Evolutionary conservation across 2,329 filamentous ascomycete genomes (phyloP), one percentile per base, ranked within the genome.

Genomic region (Pezicula carpinea): DNA sequence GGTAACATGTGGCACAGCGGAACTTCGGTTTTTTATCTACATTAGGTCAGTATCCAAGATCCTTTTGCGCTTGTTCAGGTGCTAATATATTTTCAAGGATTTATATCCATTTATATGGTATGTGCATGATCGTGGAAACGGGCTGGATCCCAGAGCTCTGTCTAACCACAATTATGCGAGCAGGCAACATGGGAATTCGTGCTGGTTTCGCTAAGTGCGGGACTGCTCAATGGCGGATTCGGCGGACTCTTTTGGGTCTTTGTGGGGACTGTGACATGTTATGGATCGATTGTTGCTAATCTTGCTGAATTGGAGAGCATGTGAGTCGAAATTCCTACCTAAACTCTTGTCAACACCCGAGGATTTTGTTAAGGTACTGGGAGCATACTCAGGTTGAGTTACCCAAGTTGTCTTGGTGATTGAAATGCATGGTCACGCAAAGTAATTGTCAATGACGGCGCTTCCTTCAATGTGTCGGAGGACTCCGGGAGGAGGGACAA

Each of bases 1-100:
- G 17, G 8, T 34, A 21, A 35, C 17, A 56, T 21, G 6, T 19
- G 5, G 6, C 5, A 31, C 35, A 68, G 59, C 57, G 66, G 42
- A 69, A 66, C 50, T 73, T 71, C 52, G 61, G 64, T 23, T 67
- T 72, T 43, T 58, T 68, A 0, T 66, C 65, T n/a, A 69, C 68
- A 5, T 57, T 72, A 17, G 69, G 38, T 40, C n/a, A 14, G 38
- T 32, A 8, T 8, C 4, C 6, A 35, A 35, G 17, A 15, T 15
- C 29, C 29, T 14, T 8, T 32, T 8, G 14, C 8, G 7, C 29
- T 14, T 8, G 8, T 32, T 32, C 14, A 35, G 6, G n/a, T 35
- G 17, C n/a, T 35, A 5, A 35, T 35, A 35, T 14, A 15, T 7
- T 3, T 6, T 8, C 6, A 29, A 35, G 33, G 68, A 2, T 73